These are phyloP conservation scores for Aspergillus fumigatus DNA, from an alignment of 2,329 filamentous ascomycete species.

Conservation along the genomic window DNA sequence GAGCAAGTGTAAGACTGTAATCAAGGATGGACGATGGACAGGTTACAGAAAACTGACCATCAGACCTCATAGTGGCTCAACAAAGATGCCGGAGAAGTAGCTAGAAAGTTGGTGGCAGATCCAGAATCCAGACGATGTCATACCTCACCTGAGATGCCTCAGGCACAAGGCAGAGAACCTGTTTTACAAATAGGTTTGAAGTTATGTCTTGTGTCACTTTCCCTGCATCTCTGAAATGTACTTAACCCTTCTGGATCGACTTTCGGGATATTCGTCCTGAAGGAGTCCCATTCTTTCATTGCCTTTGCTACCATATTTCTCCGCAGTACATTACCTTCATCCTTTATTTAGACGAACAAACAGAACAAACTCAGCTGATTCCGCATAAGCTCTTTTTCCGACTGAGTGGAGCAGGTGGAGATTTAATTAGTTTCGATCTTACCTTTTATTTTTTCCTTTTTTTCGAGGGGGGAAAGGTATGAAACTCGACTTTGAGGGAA, in stretches of 20 bases:
- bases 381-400: slow-evolving; percentile 29
- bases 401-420: slow-evolving; percentile 28
- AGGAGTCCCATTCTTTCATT: background rate
- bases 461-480: slow-evolving; percentile 13
- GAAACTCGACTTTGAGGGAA: slow-evolving; percentile 11
- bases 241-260: background rate
- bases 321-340: background rate
- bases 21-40: background rate
- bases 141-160: too few species aligned
- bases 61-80: background rate
- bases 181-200: background rate
- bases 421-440: slow-evolving; percentile 30
- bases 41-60: background rate
- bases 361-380: slow-evolving; percentile 10
- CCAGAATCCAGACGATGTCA: background rate
- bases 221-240: background rate
- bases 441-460: background rate
- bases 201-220: background rate
- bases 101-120: background rate
- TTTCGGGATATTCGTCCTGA: too few species aligned
- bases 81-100: background rate
- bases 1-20: background rate
- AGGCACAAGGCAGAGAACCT: too few species aligned
- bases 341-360: background rate
- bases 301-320: background rate